Evolutionary conservation across 2,329 filamentous ascomycete genomes (phyloP).

Genomic region (Microcera coccophila): DNA sequence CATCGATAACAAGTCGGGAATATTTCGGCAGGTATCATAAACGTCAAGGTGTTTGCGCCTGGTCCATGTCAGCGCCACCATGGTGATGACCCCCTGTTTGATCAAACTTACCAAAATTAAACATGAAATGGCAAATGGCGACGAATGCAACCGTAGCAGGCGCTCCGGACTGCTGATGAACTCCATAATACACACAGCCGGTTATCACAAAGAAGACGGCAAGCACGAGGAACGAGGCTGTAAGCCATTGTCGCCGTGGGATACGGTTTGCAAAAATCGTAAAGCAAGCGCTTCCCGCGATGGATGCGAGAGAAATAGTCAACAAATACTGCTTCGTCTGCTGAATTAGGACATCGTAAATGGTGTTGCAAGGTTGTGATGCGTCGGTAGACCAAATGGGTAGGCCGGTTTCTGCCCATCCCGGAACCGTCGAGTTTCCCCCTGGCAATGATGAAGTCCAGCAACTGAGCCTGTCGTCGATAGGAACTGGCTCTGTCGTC

Average conservation of each 20-base stretch:
- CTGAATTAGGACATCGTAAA: slow-evolving; percentile 49
- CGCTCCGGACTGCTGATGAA: slow-evolving; percentile 38
- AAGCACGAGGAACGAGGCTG: slow-evolving; percentile 45
- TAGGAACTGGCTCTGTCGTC: slow-evolving; percentile 30
- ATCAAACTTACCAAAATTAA: slow-evolving; percentile 48
- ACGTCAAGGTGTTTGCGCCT: slow-evolving; percentile 60
- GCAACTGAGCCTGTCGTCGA: slow-evolving; percentile 41
- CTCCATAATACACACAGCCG: slow-evolving; percentile 48
- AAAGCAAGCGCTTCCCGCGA: slow-evolving; percentile 48
- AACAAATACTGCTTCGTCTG: slow-evolving; percentile 52
- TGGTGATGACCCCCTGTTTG: not conserved
- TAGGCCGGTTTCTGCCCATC: slow-evolving; percentile 38
- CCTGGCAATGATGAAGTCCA: slow-evolving; percentile 44
- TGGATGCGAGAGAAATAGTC: slow-evolving; percentile 50
- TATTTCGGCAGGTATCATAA: slow-evolving; percentile 61
- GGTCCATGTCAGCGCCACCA: slow-evolving; percentile 9
- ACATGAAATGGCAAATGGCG: slow-evolving; percentile 51
- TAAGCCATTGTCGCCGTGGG: slow-evolving; percentile 48
- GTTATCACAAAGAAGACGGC: slow-evolving; percentile 47
- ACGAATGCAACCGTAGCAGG: slow-evolving; percentile 48
- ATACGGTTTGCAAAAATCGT: slow-evolving; percentile 46
- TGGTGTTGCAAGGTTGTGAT: slow-evolving; percentile 47
- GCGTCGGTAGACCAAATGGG: slow-evolving; percentile 50
- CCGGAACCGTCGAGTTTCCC: slow-evolving; percentile 42
- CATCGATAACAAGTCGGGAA: slow-evolving; percentile 62